Evolutionary conservation across 805 yeast species (phyloP), one percentile per base, ranked within the genome.

Genomic region (Clavispora asparagi): DNA sequence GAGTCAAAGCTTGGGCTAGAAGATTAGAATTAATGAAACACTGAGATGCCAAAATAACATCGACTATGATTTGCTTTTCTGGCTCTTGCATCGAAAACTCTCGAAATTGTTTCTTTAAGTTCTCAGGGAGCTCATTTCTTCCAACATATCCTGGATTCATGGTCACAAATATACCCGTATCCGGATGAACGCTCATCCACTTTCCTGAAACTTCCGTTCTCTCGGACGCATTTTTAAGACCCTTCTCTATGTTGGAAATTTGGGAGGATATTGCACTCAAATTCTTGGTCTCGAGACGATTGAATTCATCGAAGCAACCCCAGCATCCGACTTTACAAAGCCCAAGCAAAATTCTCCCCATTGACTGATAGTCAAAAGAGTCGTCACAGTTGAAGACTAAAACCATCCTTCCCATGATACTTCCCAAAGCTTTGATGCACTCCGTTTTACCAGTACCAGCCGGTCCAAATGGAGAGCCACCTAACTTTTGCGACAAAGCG

Each of bases 361-460:
- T 84, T 0, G 95, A 78, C 46, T 78, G 84, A 56, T 77, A 85
- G 56, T 91, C 96, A 67, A 88, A 92, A 0, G 87, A 68, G 42
- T 91, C 96, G 57, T 92, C 98, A 68, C 98, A 92, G 59, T 89
- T 84, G 62, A 92, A 91, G 0, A 92, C 96, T 10, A 86, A 62
- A 0, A 89, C 96, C 78, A 81, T 78, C 47, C 81, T 75, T 7
- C 98, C 98, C 7, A 92, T 66, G 33, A 79, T 80, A 37, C 81
- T 81, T 1, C 94, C 97, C 28, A 91, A 68, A 0, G 95, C 87
- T 60, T 92, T 92, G 25, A 92, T 76, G 0, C 95, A 77, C 60
- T 92, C 98, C 0, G 98, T 92, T 60, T 92, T 92, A 53, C 98
- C 98, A 0, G 98, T 92, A 37, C 98, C 98, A 2, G 98, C 97